Conservation (phyloP, 2,329 filamentous ascomycete species). For the Fusarium proliferatum region DNA sequence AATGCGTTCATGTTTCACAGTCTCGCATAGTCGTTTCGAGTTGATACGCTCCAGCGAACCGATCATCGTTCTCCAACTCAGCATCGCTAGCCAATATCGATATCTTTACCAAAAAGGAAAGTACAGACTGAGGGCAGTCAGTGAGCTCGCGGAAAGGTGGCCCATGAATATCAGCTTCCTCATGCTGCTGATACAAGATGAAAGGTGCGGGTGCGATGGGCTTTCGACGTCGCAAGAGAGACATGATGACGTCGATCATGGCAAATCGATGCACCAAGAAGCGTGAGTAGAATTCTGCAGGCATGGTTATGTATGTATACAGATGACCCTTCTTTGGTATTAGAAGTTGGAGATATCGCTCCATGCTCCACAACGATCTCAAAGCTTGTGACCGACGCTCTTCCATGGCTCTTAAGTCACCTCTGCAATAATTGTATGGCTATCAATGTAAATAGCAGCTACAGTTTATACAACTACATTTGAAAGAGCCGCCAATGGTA, state of each 20-base stretch:
- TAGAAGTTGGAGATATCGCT: not conserved
- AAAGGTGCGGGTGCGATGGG: not conserved
- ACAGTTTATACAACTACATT: not conserved
- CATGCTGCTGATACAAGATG: not conserved
- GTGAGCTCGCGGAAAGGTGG: not conserved
- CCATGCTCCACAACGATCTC: not conserved
- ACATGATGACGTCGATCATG: not conserved
- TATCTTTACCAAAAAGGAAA: not conserved
- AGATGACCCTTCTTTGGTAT: accelerated
- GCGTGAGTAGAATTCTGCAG: not conserved
- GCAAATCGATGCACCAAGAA: not conserved
- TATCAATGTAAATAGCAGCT: not conserved
- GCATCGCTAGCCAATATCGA: too few relatives aligned
- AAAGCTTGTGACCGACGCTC: not conserved
- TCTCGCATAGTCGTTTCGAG: not conserved
- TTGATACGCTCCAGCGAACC: not conserved
- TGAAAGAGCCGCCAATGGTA: not conserved
- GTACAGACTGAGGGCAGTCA: not conserved
- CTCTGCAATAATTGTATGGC: not conserved
- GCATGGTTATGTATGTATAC: not conserved
- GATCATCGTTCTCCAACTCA: not conserved
- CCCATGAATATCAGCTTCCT: not conserved
- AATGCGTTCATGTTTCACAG: not conserved
- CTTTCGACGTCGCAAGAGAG: not conserved
- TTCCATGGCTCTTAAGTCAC: not conserved